Evolutionary conservation across 2,329 filamentous ascomycete species (phyloP), one percentile per base, ranked within the genome.

Genomic region (Aspergillus neoniger): DNA sequence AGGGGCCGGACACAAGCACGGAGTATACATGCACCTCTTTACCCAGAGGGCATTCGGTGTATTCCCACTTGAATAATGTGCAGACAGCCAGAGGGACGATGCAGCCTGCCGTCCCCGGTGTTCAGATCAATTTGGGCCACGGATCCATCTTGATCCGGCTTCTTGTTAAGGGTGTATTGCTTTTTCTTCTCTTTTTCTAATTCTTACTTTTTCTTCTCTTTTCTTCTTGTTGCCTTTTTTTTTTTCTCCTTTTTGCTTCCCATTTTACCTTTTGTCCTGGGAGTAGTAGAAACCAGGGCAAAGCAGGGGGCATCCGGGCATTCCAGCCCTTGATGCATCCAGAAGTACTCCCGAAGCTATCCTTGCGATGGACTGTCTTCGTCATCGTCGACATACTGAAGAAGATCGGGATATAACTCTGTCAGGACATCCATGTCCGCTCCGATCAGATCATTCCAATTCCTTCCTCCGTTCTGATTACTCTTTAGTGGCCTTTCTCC

Each of bases 71-170:
- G 30, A 55, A 47, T 55, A 19, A 15, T 55, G 38, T 55, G 38
- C 52, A 43, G 25, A 43, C 32, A 36, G 32, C 32, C 10, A 36
- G 5, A 36, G 30, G 43, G 25, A 43, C n/a, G 23, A 62, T 58
- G 60, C 60, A 62, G 51, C 56, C 51, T 59, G 39, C 57, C 57
- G 57, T 52, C 43, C 50, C 30, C 57, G 41, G 57, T 49, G 51
- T 55, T 55, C 43, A 38, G 43, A 59, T 48, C 28, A 51, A 17
- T 55, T 41, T 47, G 30, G 51, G 30, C 23, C 8, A 30, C 53
- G 53, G 41, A 47, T 55, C 39, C 48, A 47, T 44, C 48, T 38
- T 47, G 30, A 23, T 48, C 39, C 53, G 53, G 30, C 7, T 17
- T 36, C 32, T 43, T 25, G 38, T 44, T n/a, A 8, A 28, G 23